Conservation (phyloP, 768 basidiomycete species). For the Leccinum uliginosum region DNA sequence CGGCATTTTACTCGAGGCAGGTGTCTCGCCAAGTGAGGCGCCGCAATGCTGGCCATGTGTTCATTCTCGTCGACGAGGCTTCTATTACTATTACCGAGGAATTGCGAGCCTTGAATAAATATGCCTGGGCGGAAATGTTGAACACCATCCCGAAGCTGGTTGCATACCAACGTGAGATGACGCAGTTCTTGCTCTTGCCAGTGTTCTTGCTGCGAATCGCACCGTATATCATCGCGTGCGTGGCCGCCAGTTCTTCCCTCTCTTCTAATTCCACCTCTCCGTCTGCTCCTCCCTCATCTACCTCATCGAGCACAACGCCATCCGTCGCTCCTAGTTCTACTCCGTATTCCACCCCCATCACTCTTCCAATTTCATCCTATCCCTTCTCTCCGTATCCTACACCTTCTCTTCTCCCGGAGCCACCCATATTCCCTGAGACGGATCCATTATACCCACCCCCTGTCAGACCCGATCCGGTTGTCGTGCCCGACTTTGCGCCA, state of each 20-base stretch:
- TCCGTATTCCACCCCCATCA: constrained; percentile 7
- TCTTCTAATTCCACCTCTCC: neutral
- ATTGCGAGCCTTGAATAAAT: no score
- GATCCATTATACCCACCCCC: constrained; percentile 57
- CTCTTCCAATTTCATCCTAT: constrained; percentile 37
- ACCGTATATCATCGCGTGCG: constrained; percentile 3
- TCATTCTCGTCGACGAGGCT: neutral
- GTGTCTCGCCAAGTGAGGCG: neutral
- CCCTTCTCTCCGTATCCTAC: constrained; percentile 59
- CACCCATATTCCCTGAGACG: constrained; percentile 48
- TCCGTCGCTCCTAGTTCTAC: constrained; percentile 4
- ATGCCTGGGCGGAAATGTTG: no score
- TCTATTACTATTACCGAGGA: neutral
- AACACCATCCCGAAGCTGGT: no score
- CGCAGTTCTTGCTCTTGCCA: constrained; percentile 6
- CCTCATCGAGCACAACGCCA: neutral
- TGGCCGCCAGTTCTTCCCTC: neutral
- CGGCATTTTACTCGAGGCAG: neutral
- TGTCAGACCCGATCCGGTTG: constrained; percentile 34
- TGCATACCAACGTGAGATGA: constrained; percentile 11
- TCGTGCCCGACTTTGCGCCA: constrained; percentile 43
- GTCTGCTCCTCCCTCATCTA: no score
- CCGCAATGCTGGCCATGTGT: neutral
- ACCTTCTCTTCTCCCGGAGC: constrained; percentile 50
- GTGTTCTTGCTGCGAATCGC: constrained; percentile 13